Conservation (phyloP, 192 early-diverging fungal genomes). For the Phycomyces blakesleeanus region DNA sequence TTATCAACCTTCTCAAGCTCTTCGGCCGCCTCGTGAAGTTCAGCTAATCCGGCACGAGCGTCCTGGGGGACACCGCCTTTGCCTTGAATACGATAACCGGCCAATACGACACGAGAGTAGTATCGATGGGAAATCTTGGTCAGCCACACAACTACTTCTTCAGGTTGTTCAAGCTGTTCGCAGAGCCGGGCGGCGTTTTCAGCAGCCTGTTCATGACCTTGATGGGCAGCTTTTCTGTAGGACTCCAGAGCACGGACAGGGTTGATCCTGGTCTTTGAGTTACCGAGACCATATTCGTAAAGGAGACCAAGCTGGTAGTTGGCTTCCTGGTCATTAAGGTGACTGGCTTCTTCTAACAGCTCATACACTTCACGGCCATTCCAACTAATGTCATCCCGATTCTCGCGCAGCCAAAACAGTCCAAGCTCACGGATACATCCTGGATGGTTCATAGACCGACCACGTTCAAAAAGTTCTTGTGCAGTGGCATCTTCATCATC, state of each 20-base stretch:
- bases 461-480: constrained; percentile 15
- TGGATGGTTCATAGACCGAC: constrained; percentile 3
- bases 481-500: constrained; percentile 4
- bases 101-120: constrained; percentile 1
- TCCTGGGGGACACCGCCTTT: constrained; percentile 6
- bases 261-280: neutral
- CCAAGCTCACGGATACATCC: constrained; percentile 26
- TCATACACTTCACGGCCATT: constrained; percentile 11
- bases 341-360: constrained; percentile 13
- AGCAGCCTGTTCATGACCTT: constrained; percentile 13
- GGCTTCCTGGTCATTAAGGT: neutral
- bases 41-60: neutral
- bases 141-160: constrained; percentile 18
- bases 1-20: neutral
- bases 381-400: constrained; percentile 2
- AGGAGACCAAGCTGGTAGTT: constrained; percentile 1
- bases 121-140: neutral
- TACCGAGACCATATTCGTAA: neutral
- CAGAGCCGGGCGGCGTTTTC: constrained; percentile 2
- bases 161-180: neutral
- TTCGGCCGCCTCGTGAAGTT: neutral
- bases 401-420: constrained; percentile 6
- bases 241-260: neutral
- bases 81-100: constrained; percentile 14
- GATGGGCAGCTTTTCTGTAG: constrained; percentile 16